Evolutionary conservation across 1,284 basidiomycete species (phyloP), one percentile per base, ranked within the genome.

Genomic region (Leccinum pallidistipes): DNA sequence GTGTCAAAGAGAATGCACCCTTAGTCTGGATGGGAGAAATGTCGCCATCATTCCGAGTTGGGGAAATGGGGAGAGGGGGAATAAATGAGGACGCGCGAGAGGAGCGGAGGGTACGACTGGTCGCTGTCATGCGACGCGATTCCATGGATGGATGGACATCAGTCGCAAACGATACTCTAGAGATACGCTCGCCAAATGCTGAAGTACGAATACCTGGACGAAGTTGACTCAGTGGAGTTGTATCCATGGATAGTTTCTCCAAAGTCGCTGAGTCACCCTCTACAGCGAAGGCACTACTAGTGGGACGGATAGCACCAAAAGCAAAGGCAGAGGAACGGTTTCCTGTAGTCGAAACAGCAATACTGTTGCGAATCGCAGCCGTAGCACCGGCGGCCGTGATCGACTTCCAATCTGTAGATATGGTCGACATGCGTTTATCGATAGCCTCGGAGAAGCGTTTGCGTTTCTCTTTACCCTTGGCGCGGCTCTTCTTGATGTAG

Each of bases 371-470:
- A 63, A 92, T 86, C 7, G 88, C 90, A 43, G 86, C 88, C 40
- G 81, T 80, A 1, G 91, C 91, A 57, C 90, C 91, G 2, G 84
- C 86, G 10, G 83, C 80, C 3, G 88, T 86, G 70, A 94, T 87
- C 38, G 83, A 81, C 70, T 86, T 86, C 91, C 92, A 94, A 68
- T 92, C 89, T 12, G 79, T 78, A 7, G 86, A 87, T 65, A 92
- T 86, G 63, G 87, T 87, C 16, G 87, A 88, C 92, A 94, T 93
- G 71, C 93, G 86, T 77, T 87, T 85, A 80, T 94, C 87, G 75
- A 95, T 76, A 34, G 79, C 81, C 73, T 86, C 81, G 45, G 85
- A 88, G 83, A 87, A 95, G 54, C 83, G 81, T 74, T 82, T 84
- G 66, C 86, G 80, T 74, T 91, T 85, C 63, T 86, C 81, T 59